A percentile compares a stretch with the other conserved stretches of the same genome.
Evolutionary conservation across 2,329 filamentous ascomycete species (phyloP).

Genomic region (Diaporthe aspalathi): DNA sequence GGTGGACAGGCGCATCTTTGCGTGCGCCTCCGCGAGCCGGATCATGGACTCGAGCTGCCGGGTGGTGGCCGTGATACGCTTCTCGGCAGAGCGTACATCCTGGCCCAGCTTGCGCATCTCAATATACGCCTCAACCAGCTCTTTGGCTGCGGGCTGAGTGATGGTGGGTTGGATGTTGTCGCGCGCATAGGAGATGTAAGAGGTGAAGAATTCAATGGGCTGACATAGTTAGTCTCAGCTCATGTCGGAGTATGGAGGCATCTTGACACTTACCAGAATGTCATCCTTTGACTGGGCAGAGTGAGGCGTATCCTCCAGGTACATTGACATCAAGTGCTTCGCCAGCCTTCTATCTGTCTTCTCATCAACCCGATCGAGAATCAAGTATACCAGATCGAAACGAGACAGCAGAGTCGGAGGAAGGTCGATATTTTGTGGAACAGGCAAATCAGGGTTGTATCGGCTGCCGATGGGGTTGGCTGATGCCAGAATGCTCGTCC

Average conservation of each 20-base stretch:
- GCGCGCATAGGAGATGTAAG: slow-evolving; percentile 97
- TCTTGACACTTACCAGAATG: slow-evolving; percentile 74
- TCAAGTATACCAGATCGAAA: slow-evolving; percentile 97
- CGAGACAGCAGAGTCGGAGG: slow-evolving; percentile 93
- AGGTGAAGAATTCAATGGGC: slow-evolving; percentile 94
- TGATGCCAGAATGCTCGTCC: slow-evolving; percentile 94
- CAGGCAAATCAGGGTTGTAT: slow-evolving; percentile 95
- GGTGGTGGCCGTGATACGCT: slow-evolving; percentile 97
- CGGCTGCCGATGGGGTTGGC: slow-evolving; percentile 98
- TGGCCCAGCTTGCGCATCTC: slow-evolving; percentile 95
- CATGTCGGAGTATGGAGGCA: not conserved
- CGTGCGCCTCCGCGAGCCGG: slow-evolving; percentile 93
- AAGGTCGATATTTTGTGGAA: slow-evolving; percentile 97
- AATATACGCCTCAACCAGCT: slow-evolving; percentile 88
- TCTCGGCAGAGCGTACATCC: slow-evolving; percentile 87
- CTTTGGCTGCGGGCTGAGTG: slow-evolving; percentile 81
- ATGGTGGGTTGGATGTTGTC: slow-evolving; percentile 85
- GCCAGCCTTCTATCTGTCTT: slow-evolving; percentile 88
- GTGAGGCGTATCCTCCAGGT: slow-evolving; percentile 92
- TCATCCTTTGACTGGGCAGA: slow-evolving; percentile 80
- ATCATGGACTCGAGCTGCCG: slow-evolving; percentile 99
- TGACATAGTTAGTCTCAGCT: slow-evolving; percentile 48
- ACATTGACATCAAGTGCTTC: slow-evolving; percentile 94
- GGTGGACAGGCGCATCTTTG: slow-evolving; percentile 90
- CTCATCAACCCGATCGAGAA: slow-evolving; percentile 94